These are phyloP conservation scores for Camellia japonica DNA, from an alignment of 148 eudicot species.

Conservation along the genomic window DNA sequence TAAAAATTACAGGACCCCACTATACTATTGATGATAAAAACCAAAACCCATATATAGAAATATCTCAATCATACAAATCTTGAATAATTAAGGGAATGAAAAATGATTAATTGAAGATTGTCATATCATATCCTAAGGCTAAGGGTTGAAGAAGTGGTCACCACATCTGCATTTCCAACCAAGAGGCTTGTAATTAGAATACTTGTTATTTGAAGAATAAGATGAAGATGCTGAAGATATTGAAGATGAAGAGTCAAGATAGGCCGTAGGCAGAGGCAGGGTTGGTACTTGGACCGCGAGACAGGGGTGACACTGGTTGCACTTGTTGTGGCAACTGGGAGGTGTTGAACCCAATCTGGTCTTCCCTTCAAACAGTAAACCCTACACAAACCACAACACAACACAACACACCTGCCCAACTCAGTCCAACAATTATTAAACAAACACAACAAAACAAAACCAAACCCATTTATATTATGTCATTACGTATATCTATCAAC, in stretches of 20 bases:
- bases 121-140: neutral
- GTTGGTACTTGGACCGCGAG: conserved; percentile 79
- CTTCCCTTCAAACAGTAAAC: conserved; percentile 54
- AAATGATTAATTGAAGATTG: neutral
- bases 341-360: conserved; percentile 87
- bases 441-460: neutral
- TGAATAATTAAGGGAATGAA: neutral
- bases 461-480: neutral
- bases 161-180: conserved; percentile 86
- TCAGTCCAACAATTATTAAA: too few species aligned
- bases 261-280: conserved; percentile 21
- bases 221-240: conserved; percentile 20
- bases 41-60: neutral
- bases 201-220: conserved; percentile 34
- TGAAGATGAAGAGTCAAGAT: too few species aligned
- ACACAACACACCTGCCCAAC: neutral
- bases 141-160: conserved; percentile 71
- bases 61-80: neutral
- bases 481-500: neutral
- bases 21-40: too few species aligned
- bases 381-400: conserved; percentile 27
- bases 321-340: conserved; percentile 93
- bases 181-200: conserved; percentile 94
- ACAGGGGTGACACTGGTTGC: conserved; percentile 96
- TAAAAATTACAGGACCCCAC: too few species aligned